Evolutionary conservation across 495 filamentous ascomycete genomes (phyloP), one percentile per base, ranked within the genome.

Genomic region (Tuber calosporum): DNA sequence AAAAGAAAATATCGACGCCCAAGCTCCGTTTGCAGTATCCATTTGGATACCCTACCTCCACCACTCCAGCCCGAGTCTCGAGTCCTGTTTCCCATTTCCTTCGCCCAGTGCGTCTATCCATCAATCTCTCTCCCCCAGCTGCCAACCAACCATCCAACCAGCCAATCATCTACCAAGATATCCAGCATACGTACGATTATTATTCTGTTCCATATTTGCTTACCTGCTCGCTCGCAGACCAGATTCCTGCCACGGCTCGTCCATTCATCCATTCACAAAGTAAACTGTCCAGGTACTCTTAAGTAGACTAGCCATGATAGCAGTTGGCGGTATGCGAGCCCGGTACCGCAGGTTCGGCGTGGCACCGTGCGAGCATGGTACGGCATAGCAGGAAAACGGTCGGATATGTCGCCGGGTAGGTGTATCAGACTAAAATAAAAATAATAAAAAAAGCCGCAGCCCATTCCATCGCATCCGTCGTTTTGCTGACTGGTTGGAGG

Each of bases 1-100:
- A 53, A 48, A 30, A 48, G 67, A 37, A 76, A 30, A 69, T 22
- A 67, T 77, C 68, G 41, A 53, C 68, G 39, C 34, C 58, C 45
- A 66, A 48, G 53, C 67, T 17, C 38, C 37, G 67, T 66, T 13
- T 36, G 11, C 26, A 40, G 8, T 69, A 73, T 20, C 15, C 66
- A 58, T 58, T 26, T 58, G 8, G 48, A 58, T 58, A 30, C 3
- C n/a, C 48, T 58, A 58, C 17, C 6, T 22, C 43, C 19, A 45
- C 8, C 43, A 45, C 8, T 26, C 48, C 48, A 17, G 13, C 13
- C 34, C 30, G 53, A 6, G 53, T 62, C n/a, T 62, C 53, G 53
- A 30, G 53, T 62, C 4, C 53, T 13, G 17, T 34, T 1, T 17
- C 15, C 13, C 42, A n/a, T n/a, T n/a, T 3, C 26, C 26, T 34